A percentile compares a stretch with the other conserved stretches of the same genome.
Conservation (phyloP, 2,329 filamentous ascomycete species). For the Neonectria neomacrospora region DNA sequence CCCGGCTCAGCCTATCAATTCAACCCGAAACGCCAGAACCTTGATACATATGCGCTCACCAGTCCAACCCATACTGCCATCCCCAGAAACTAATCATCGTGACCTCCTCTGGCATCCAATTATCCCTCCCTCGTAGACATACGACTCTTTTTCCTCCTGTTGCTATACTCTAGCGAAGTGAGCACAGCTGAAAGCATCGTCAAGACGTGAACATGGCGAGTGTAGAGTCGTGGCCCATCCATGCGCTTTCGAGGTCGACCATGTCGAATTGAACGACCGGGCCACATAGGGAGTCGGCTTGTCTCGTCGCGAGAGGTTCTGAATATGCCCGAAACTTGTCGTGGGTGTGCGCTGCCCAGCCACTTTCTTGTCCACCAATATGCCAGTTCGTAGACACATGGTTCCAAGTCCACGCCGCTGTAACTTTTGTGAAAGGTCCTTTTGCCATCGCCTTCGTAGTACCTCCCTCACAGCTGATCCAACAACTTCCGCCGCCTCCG, state of each 20-base stretch:
- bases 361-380: background rate
- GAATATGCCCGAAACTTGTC: background rate
- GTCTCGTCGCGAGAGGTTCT: background rate
- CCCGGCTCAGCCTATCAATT: slow-evolving; percentile 3
- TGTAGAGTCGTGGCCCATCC: background rate
- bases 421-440: background rate
- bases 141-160: background rate
- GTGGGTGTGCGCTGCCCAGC: background rate
- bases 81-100: slow-evolving; percentile 1
- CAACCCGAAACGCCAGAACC: slow-evolving; percentile 18
- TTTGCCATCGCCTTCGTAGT: background rate
- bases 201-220: background rate
- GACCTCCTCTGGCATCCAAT: background rate
- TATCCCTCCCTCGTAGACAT: background rate
- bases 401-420: background rate
- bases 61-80: background rate
- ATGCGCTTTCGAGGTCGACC: background rate
- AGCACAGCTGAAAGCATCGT: background rate
- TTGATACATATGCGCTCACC: slow-evolving; percentile 17
- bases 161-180: background rate
- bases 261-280: background rate
- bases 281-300: background rate
- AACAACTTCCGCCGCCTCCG: slow-evolving; percentile 83
- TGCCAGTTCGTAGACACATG: background rate
- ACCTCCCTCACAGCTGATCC: slow-evolving; percentile 73